Evolutionary conservation across 768 basidiomycete genomes (phyloP), one percentile per base, ranked within the genome.

Genomic region (Inosperma sp.): DNA sequence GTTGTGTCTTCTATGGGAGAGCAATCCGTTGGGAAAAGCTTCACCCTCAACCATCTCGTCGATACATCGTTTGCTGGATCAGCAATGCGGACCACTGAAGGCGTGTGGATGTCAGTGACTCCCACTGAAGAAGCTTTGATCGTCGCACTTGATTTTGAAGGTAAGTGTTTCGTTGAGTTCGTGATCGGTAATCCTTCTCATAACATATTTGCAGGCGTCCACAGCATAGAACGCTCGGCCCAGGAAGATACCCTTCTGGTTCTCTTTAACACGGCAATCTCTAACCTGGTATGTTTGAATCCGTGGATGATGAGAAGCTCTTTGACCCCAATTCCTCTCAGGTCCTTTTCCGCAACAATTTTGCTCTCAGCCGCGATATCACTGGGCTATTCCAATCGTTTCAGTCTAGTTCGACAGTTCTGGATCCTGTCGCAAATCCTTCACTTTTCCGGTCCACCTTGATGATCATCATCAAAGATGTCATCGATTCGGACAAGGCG

Each of bases 311-410:
- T 30, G 5, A 12, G 21, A 33, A 51, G 14, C n/a, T 22, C 22
- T 29, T 35, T 45, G 42, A 43, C 26, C 30, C 30, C 12, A 2
- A 44, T 45, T 4, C 13, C 27, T n/a, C n/a, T 16, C 51, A 83
- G 82, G 79, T 84, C 1, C 63, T 83, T 2, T 83, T 82, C 67
- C 75, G 83, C 3, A 82, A 84, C 50, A 84, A 84, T 47, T 84
- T 84, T 48, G 80, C 82, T 0, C 64, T 83, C 2, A 77, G 79
- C 36, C 70, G 81, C 16, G 80, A 82, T 54, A 80, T 84, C 14
- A 72, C 76, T 3, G 79, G 79, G 2, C 72, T 83, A 2, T 84
- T 84, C 49, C 78, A 79, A 49, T 81, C 80, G 0, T 82, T 81
- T 65, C 80, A 81, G 52, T 75, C 78, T 0, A 79, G 78, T n/a